Evolutionary conservation across 140 eudicot species (phyloP).

Genomic region (Anethum foeniculum): DNA sequence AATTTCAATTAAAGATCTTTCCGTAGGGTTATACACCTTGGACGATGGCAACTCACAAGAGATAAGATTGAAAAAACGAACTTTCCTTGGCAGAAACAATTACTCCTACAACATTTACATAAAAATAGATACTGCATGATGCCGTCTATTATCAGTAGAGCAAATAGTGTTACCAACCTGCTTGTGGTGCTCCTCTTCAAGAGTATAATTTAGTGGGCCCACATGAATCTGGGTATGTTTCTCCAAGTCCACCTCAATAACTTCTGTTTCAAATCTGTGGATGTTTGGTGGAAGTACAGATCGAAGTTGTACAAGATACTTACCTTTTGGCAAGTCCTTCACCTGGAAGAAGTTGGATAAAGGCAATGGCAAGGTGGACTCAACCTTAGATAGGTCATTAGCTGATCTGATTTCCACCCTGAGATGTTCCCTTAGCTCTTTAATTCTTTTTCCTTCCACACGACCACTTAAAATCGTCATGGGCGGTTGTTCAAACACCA

Average conservation of each 20-base stretch:
- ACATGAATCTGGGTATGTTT: conserved; percentile 54
- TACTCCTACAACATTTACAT: not conserved
- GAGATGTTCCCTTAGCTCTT: conserved; percentile 61
- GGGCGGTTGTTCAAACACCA: conserved; percentile 88
- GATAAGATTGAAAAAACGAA: not conserved
- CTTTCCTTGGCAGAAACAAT: not conserved
- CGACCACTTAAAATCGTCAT: conserved; percentile 69
- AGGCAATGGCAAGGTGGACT: conserved; percentile 67
- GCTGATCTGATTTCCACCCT: conserved; percentile 74
- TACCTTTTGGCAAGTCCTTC: conserved; percentile 78
- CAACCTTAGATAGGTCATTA: conserved; percentile 66
- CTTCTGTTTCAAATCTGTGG: conserved; percentile 68
- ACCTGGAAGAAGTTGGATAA: conserved; percentile 89
- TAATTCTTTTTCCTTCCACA: conserved; percentile 54
- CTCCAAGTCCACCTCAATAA: conserved; percentile 82
- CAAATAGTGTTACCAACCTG: conserved; percentile 43
- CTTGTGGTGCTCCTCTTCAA: conserved; percentile 63
- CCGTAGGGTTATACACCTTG: not conserved
- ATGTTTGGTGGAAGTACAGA: conserved; percentile 43
- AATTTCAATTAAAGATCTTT: not conserved
- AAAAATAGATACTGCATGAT: not conserved
- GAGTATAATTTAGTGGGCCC: conserved; percentile 56
- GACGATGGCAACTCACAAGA: too few relatives aligned
- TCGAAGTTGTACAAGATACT: conserved; percentile 77
- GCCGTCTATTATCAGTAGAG: not conserved